Percentiles rank a stretch among this genome's conserved stretches.
These are phyloP conservation scores for Lentinus brumalis DNA, from an alignment of 768 basidiomycete species.

Conservation along the genomic window DNA sequence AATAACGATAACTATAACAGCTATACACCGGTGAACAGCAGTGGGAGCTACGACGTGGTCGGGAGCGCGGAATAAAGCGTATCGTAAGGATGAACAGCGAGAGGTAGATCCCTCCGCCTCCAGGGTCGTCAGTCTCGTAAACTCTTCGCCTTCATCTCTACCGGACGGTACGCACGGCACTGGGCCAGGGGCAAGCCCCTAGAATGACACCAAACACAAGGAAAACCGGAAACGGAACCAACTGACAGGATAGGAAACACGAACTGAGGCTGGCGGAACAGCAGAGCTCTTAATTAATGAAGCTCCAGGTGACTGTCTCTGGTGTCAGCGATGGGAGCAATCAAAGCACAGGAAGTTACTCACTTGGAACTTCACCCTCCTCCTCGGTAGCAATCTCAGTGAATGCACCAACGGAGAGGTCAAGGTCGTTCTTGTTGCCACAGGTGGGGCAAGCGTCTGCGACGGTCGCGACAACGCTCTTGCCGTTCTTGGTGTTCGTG, in stretches of 20 bases:
- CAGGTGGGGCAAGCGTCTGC: conserved; percentile 77
- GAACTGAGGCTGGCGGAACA: background rate
- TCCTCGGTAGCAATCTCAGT: conserved; percentile 46
- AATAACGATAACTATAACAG: conserved; percentile 8
- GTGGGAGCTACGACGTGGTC: background rate
- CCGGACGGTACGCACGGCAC: conserved; percentile 22
- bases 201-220: conserved; percentile 1
- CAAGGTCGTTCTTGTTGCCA: conserved; percentile 63
- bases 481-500: conserved; percentile 59
- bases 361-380: conserved; percentile 62
- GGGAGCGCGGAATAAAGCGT: conserved; percentile 12
- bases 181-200: conserved; percentile 7
- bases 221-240: background rate
- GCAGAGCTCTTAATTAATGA: conserved; percentile 13
- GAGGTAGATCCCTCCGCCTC: conserved; percentile 38
- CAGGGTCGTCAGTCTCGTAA: conserved; percentile 47
- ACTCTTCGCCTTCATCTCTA: conserved; percentile 23
- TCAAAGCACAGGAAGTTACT: conserved; percentile 27
- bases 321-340: background rate
- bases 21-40: conserved; percentile 20
- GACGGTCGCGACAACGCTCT: conserved; percentile 63
- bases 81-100: conserved; percentile 23
- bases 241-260: background rate
- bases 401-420: conserved; percentile 75
- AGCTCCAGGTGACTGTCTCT: conserved; percentile 33